These are phyloP conservation scores for Gossypium ekmanianum DNA, from an alignment of 345 rosid species.

Conservation along the genomic window DNA sequence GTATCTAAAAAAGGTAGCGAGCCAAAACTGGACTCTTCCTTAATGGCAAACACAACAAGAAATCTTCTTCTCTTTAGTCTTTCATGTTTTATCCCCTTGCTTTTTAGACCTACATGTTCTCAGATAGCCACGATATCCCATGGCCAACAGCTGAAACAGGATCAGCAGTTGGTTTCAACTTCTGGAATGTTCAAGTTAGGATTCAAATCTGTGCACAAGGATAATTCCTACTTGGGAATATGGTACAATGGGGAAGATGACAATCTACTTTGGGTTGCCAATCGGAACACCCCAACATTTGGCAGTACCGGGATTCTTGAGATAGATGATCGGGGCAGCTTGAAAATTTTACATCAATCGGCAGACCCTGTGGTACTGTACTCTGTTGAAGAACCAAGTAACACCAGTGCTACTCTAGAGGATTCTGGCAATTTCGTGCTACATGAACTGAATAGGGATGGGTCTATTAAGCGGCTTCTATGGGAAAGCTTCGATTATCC, in stretches of 20 bases:
- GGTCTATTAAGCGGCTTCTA: not conserved
- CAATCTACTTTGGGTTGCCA: not conserved
- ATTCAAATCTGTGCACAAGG: not conserved
- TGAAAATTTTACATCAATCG: not conserved
- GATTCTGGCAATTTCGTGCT: not conserved
- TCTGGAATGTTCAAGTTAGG: not conserved
- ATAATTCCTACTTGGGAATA: not conserved
- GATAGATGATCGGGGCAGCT: not conserved
- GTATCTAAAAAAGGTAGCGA: not conserved
- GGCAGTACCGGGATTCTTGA: not conserved
- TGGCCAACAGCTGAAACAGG: conserved; percentile 28
- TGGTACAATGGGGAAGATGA: not conserved
- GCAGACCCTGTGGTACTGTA: not conserved
- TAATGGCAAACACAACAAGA: not conserved
- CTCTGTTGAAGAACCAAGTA: not conserved
- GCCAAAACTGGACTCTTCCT: not conserved
- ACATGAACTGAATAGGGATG: not conserved
- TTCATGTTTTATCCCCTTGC: conserved; percentile 3
- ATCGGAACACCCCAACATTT: not conserved
- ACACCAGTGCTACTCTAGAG: not conserved
- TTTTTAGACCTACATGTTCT: not conserved
- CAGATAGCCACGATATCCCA: conserved; percentile 24
- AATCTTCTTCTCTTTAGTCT: not conserved
- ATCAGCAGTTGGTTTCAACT: not conserved
- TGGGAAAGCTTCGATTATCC: not conserved